Conservation (phyloP, 2,329 filamentous ascomycete genomes). For the Epichloe festucae region DNA sequence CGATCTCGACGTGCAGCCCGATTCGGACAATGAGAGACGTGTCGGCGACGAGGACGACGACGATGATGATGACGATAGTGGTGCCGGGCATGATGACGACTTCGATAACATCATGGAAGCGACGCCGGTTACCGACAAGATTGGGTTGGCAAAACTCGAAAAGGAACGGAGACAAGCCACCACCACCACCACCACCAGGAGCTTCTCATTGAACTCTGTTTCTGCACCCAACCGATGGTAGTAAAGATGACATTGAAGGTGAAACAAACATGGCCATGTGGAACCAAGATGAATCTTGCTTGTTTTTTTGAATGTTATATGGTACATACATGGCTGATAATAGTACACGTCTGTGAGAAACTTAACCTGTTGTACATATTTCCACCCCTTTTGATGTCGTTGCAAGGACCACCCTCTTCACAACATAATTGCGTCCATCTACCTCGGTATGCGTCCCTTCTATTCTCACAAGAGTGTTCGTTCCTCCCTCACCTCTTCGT, state of each 20-base stretch:
- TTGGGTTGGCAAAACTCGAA: constrained; percentile 48
- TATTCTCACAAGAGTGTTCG: constrained; percentile 33
- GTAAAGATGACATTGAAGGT: background rate
- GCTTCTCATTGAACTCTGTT: constrained; percentile 36
- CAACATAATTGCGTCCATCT: background rate
- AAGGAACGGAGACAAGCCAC: constrained; percentile 38
- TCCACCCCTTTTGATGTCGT: background rate
- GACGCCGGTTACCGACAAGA: constrained; percentile 75
- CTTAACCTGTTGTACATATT: background rate
- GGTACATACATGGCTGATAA: background rate
- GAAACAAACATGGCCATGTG: background rate
- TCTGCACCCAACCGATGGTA: constrained; percentile 37
- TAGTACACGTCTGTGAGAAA: background rate
- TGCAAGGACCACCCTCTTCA: background rate
- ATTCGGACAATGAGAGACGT: constrained; percentile 47
- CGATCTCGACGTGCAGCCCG: constrained; percentile 44
- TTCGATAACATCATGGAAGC: constrained; percentile 93
- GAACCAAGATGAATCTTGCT: background rate
- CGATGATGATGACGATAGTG: constrained; percentile 35
- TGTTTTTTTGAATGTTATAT: background rate
- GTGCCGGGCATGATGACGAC: constrained; percentile 54
- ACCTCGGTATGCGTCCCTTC: background rate
- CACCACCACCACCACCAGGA: constrained; percentile 36
- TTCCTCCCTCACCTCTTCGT: constrained; percentile 67
- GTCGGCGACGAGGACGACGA: constrained; percentile 59